These are phyloP conservation scores for Phytophthora pistaciae DNA, from an alignment of 352 stramenopile species.

Conservation along the genomic window DNA sequence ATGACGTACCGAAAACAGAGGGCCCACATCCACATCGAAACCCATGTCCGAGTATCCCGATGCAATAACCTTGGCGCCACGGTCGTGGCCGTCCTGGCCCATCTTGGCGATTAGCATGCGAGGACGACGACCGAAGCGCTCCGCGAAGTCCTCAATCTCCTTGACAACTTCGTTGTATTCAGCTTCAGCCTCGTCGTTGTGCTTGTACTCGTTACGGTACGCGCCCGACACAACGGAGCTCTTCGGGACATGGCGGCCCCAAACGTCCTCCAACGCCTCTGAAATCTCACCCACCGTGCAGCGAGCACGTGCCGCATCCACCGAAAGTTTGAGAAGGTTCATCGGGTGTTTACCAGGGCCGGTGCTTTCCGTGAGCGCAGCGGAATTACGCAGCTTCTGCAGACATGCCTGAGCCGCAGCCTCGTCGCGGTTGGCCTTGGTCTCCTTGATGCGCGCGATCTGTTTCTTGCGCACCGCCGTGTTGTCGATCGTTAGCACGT, in stretches of 20 bases:
- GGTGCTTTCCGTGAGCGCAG: slow-evolving; percentile 72
- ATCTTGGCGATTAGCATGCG: slow-evolving; percentile 97
- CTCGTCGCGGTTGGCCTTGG: slow-evolving; percentile 91
- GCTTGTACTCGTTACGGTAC: slow-evolving; percentile 64
- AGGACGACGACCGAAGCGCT: slow-evolving; percentile 92
- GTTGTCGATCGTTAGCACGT: slow-evolving; percentile 96
- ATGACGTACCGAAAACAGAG: slow-evolving; percentile 91
- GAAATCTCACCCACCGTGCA: slow-evolving; percentile 98
- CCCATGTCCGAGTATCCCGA: slow-evolving; percentile 97
- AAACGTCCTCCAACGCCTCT: slow-evolving; percentile 93
- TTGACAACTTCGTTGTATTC: slow-evolving; percentile 93
- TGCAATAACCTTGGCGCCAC: slow-evolving; percentile 97
- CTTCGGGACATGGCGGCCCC: slow-evolving; percentile 94
- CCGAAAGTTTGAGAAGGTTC: slow-evolving; percentile 95
- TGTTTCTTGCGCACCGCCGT: slow-evolving; percentile 91
- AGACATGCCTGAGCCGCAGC: slow-evolving; percentile 70
- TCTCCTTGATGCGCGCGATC: slow-evolving; percentile 84
- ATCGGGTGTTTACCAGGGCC: slow-evolving; percentile 87
- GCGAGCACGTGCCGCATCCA: slow-evolving; percentile 90
- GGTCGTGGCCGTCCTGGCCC: slow-evolving; percentile 97
- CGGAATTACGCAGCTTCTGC: slow-evolving; percentile 52
- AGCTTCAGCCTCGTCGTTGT: slow-evolving; percentile 67
- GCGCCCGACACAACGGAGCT: slow-evolving; percentile 68
- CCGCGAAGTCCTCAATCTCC: slow-evolving; percentile 93
- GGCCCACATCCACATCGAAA: slow-evolving; percentile 98